These are phyloP conservation scores for Cubamyces sp. DNA, from an alignment of 768 basidiomycete genomes.

Conservation along the genomic window DNA sequence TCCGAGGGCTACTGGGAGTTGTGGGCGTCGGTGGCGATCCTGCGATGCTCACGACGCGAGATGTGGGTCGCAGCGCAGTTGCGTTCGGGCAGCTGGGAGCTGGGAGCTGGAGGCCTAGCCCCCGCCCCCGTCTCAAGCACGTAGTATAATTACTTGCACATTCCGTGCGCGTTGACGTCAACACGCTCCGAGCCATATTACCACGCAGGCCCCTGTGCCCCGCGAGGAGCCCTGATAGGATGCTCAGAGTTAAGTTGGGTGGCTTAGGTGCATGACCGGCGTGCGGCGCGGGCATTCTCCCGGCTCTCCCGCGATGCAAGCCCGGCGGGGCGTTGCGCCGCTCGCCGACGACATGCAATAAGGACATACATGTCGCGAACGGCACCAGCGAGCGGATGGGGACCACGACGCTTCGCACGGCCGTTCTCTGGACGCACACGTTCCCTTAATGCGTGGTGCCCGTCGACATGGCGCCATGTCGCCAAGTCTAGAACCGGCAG, in stretches of 20 bases:
- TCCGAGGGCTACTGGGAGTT: constrained; percentile 19
- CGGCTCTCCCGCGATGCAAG: constrained; percentile 21
- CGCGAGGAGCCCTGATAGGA: constrained; percentile 2
- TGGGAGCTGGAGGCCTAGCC: not conserved
- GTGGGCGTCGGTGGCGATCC: constrained; percentile 21
- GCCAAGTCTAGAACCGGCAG: constrained; percentile 9
- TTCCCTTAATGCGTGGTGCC: constrained; percentile 3
- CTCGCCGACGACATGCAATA: constrained; percentile 21
- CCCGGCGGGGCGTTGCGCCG: constrained; percentile 16
- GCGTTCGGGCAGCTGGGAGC: not conserved
- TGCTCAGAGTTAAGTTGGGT: not conserved
- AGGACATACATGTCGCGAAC: constrained; percentile 24
- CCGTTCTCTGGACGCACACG: constrained; percentile 6
- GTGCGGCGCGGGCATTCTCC: constrained; percentile 9
- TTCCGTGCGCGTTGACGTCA: not conserved
- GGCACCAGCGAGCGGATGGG: constrained; percentile 5
- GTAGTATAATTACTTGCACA: not conserved
- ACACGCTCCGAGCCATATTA: not conserved
- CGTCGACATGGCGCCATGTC: not conserved
- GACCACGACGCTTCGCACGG: constrained; percentile 20
- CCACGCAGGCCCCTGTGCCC: constrained; percentile 2
- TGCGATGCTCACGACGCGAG: not conserved
- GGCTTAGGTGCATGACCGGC: constrained; percentile 10
- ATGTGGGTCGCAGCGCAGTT: not conserved
- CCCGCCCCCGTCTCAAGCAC: not conserved